Evolutionary conservation across 257 asterid genomes (phyloP), one percentile per base, ranked within the genome.

Genomic region (Solanum virginianum): DNA sequence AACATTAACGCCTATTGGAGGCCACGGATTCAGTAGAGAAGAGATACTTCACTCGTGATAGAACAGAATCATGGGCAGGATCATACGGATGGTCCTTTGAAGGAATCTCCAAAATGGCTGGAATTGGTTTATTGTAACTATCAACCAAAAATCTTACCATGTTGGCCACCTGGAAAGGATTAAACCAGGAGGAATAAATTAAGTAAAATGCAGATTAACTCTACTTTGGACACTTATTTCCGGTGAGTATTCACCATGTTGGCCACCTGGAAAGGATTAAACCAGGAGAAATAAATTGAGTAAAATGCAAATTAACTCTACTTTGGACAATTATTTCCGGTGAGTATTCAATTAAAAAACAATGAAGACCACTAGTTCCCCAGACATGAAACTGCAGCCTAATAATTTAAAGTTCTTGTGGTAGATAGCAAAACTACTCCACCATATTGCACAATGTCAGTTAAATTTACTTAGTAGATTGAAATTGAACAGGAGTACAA

Each of bases 51-150:
- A 95, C 98, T 85, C 98, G 91, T 2, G 99, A 95, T 39, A 95
- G 95, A 87, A 95, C 97, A 20, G 97, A 95, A 90, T 95, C 97
- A 68, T 92, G 97, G 3, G 96, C 94, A 62, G 99, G 97, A 90
- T 95, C 98, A 49, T 94, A 94, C 0, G 99, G 99, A 63, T 95
- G 97, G 89, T 94, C 98, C 95, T 95, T 95, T 80, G 99, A 95
- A 24, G 99, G 99, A n/a, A n/a, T n/a, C n/a, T n/a, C n/a, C n/a
- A n/a, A n/a, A n/a, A n/a, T 95, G 81, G 98, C 99, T 20, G 99
- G 98, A 84, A 95, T 87, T 43, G 97, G 98, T 83, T 92, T 94
- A n/a, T n/a, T n/a, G n/a, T n/a, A n/a, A n/a, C n/a, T n/a, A n/a
- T 95, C n/a, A n/a, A n/a, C n/a, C 66, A 93, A 80, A 88, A 95